Base-by-base conservation (phyloP, 768 basidiomycete species). In the Pleurotus cornucopiae region DNA sequence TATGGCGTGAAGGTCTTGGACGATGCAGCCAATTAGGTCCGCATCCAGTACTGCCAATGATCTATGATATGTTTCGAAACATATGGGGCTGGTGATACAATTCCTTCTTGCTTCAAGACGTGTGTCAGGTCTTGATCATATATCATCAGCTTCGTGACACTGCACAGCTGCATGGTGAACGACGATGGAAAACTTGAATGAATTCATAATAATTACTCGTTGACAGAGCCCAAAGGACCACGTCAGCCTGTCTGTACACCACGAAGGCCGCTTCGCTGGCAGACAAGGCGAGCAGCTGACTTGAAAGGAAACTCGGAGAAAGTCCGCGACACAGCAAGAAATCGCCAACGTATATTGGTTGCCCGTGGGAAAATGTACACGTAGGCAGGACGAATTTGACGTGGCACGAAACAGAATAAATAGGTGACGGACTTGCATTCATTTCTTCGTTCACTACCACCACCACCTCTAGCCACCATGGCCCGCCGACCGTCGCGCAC, bases 401-500 rank as follows among this genome's bases (percentile, higher is more conserved):
- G 51, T 53, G 51, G 51, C 51, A 53, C 37, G 38, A 41, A 53
- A 53, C 21, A 20, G 20, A 53, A 53, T 53, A 53, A 53, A 53
- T 53, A 53, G 34, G n/a, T 38, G 18, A 20, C n/a, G 18, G 21
- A 47, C 38, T 43, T 30, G 38, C 16, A 12, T 18, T 18, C 14
- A 41, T 53, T 41, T 53, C 51, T 53, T 53, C 41, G 51, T 53
- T 53, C 34, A 53, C 16, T 20, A 53, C 51, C 51, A 53, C 51
- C 51, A 53, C 51, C 51, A 53, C 41, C 51, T 41, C 25, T 38
- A 53, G 34, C 51, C 51, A 53, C 18, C 51, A 53, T 53, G 51
- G 51, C 51, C 21, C 39, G 75, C 71, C 76, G 75, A 61, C 81
- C 83, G 64, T 78, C 82, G 65, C 82, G 83, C 76, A 69, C 76